Base-by-base conservation (phyloP, 495 filamentous ascomycete genomes). In the Xylaria flabelliformis region DNA sequence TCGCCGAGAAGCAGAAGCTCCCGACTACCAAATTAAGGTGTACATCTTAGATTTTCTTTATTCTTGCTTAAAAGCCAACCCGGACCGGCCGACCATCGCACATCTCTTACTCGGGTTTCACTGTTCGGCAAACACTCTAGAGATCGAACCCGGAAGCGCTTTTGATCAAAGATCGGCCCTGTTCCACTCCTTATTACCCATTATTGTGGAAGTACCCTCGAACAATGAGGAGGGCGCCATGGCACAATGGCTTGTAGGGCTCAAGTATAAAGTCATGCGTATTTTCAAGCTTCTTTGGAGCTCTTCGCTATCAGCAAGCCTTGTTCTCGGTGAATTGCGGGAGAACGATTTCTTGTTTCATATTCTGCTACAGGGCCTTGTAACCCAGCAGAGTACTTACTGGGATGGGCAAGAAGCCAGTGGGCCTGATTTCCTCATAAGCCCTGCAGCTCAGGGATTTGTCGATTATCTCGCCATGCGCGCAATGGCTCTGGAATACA, bases 31-130 rank as follows among this genome's bases (percentile, higher is more conserved):
- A 34, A 91, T 94, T 78, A 94, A 97, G 77, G 80, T 91, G 67
- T 88, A 88, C 68, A 89, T 98, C 36, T 86, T 98, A 12, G 90
- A 91, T 51, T 93, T 98, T 72, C 85, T 99, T 36, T 91, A 93
- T 76, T 88, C 87, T 73, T 94, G 92, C 78, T 81, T 99, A 10
- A 86, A 85, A 51, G 87, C 90, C 21, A 88, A 90, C 36, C 89
- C 91, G 36, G 88, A 91, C 74, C 80, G 81, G 67, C 94, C 95
- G 5, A 95, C 90, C 19, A 89, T 98, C 59, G 95, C 95, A 3
- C 96, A 99, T 80, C 85, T 96, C 55, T 82, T 99, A 24, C 91
- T 99, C 26, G 96, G 96, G 0, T 98, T 99, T 78, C 84, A 85
- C 41, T 95, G 93, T 75, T 86, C 88, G 32, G 85, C 90, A 26